Evolutionary conservation across 140 eudicot species (phyloP), one percentile per base, ranked within the genome.

Genomic region (Stevia rebaudiana): DNA sequence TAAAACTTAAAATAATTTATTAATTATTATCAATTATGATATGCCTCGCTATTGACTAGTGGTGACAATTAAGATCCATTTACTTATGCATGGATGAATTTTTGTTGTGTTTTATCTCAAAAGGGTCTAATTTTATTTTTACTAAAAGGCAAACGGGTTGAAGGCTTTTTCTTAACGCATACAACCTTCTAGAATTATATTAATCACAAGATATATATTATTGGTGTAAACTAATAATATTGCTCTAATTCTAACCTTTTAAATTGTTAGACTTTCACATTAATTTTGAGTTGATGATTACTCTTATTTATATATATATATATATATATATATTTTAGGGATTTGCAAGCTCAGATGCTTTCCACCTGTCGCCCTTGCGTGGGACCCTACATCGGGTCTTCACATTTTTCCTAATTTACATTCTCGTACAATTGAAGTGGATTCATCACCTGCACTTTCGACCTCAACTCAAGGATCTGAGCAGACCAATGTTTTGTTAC

Each of bases 401-500:
- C 95, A 83, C 64, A 62, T 94, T 51, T 81, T 75, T 74, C 95
- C 99, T 8, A 88, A 85, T 76, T 74, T 94, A 53, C 54, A 74
- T 61, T 88, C 99, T 62, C 82, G 83, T 72, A 85, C 81, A 69
- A 71, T 88, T 12, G 79, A 79, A 68, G 95, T 94, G 70, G 99
- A 94, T 68, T 88, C 99, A 5, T 84, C 95, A 61, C 99, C 99
- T 56, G 95, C 97, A 64, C 88, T 85, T 56, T 88, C 97, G 99
- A 64, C 52, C 65, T 83, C 97, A 56, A 72, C 81, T 39, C 84
- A 63, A 51, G 90, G 84, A 60, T 78, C 97, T 33, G 99, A 88
- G 30, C 78, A 83, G 76, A 88, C 97, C 46, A 75, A 75, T 46
- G 86, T 88, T 71, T 49, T 94, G 60, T 76, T 94, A 78, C 75